Evolutionary conservation across 768 basidiomycete genomes (phyloP).

Genomic region (Calocybe cyanea): DNA sequence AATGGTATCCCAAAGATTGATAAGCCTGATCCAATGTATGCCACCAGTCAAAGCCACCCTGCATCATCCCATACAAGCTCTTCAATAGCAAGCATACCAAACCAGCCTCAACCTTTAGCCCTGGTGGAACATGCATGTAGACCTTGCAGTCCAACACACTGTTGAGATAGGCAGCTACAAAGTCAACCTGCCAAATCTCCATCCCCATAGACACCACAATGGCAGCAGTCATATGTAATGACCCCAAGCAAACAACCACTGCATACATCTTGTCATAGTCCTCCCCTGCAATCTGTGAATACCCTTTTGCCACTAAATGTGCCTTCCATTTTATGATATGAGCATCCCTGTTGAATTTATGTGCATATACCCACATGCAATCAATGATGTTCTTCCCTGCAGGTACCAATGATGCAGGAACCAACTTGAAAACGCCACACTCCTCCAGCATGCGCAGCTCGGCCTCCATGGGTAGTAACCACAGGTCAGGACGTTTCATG

Average conservation of each 20-base stretch:
- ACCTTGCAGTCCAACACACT: slow-evolving; percentile 1
- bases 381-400: neutral
- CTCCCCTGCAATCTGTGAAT: slow-evolving; percentile 19
- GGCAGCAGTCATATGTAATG: slow-evolving; percentile 4
- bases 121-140: neutral
- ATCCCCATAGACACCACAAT: slow-evolving; percentile 16
- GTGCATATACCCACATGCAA: slow-evolving; percentile 17
- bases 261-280: slow-evolving; percentile 20
- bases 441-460: neutral
- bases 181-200: slow-evolving; percentile 27
- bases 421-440: slow-evolving; percentile 1
- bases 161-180: slow-evolving; percentile 6
- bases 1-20: neutral
- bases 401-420: neutral
- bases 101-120: neutral
- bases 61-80: neutral
- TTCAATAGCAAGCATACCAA: neutral
- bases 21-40: neutral
- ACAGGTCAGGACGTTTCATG: neutral
- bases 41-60: neutral
- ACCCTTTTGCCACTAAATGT: slow-evolving; percentile 6
- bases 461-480: neutral
- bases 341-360: slow-evolving; percentile 25
- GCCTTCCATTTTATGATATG: slow-evolving; percentile 22
- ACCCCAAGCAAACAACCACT: slow-evolving; percentile 9